Evolutionary conservation across 768 basidiomycete genomes (phyloP).

Genomic region (Kwoniella newhampshirensis): DNA sequence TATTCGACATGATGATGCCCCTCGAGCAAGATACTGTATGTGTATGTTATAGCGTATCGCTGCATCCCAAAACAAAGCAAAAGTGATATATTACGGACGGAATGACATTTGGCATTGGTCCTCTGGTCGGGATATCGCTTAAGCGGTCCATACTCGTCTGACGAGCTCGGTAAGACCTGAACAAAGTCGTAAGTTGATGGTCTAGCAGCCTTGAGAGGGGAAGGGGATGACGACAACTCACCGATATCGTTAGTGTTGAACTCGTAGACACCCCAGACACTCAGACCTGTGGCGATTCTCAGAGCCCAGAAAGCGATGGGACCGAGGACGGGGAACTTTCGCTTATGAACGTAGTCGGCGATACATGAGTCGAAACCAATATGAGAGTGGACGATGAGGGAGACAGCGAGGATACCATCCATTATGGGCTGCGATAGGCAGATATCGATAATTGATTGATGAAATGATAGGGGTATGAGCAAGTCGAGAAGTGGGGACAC

Average conservation of each 20-base stretch:
- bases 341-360: conserved; percentile 86
- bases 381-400: conserved; percentile 90
- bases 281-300: conserved; percentile 72
- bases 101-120: neutral
- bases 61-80: neutral
- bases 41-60: too few relatives aligned
- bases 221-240: conserved; percentile 55
- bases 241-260: conserved; percentile 99
- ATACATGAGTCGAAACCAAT: conserved; percentile 74
- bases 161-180: conserved; percentile 83
- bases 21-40: too few relatives aligned
- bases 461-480: conserved; percentile 1
- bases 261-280: conserved; percentile 85
- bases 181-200: neutral
- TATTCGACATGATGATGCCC: too few relatives aligned
- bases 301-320: conserved; percentile 71
- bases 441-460: neutral
- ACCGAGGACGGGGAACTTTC: conserved; percentile 87
- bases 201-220: neutral
- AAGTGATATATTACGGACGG: conserved; percentile 2
- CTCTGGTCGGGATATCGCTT: conserved; percentile 16
- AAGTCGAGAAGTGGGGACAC: conserved; percentile 10
- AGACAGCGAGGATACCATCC: conserved; percentile 83
- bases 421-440: conserved; percentile 62
- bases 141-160: conserved; percentile 78